Evolutionary conservation across 2,329 filamentous ascomycete species (phyloP).

Genomic region (Pseudogymnoascus sp.): DNA sequence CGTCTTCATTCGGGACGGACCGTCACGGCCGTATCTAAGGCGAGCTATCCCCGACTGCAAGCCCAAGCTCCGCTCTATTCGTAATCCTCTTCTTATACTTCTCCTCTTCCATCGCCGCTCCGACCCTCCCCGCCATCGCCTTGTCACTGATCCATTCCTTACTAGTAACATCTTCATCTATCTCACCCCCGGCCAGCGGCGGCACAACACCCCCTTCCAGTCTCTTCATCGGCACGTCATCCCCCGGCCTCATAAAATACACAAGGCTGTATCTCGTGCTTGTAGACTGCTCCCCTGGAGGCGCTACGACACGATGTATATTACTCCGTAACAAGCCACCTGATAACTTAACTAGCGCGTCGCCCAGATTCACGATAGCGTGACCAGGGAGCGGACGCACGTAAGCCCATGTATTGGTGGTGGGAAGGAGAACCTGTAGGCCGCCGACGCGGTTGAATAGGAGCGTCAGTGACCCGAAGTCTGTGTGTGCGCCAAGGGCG

Average conservation of each 20-base stretch:
- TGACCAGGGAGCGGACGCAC: slow-evolving; percentile 29
- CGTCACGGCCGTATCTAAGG: neutral
- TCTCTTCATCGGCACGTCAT: slow-evolving; percentile 32
- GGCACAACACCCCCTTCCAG: slow-evolving; percentile 21
- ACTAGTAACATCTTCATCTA: slow-evolving; percentile 18
- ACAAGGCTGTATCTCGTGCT: slow-evolving; percentile 41
- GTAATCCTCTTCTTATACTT: slow-evolving; percentile 7
- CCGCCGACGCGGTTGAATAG: slow-evolving; percentile 34
- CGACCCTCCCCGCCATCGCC: slow-evolving; percentile 3
- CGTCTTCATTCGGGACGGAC: neutral
- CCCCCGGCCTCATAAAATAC: slow-evolving; percentile 45
- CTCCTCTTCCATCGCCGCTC: neutral
- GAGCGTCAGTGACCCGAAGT: slow-evolving; percentile 33
- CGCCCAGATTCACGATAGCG: slow-evolving; percentile 33
- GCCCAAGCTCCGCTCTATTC: slow-evolving; percentile 1
- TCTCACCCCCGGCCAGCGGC: slow-evolving; percentile 12
- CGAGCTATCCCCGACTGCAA: neutral
- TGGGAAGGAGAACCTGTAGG: slow-evolving; percentile 30
- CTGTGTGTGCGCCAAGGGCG: slow-evolving; percentile 29
- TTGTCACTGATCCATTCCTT: slow-evolving; percentile 21
- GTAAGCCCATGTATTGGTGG: slow-evolving; percentile 26
- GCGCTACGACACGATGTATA: slow-evolving; percentile 29
- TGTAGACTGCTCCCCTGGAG: slow-evolving; percentile 23
- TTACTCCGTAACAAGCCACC: slow-evolving; percentile 28
- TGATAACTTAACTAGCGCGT: slow-evolving; percentile 31